A percentile compares a stretch with the other conserved stretches of the same genome.
These are phyloP conservation scores for Pogostemon cablin DNA, from an alignment of 257 asterid species.

Conservation along the genomic window DNA sequence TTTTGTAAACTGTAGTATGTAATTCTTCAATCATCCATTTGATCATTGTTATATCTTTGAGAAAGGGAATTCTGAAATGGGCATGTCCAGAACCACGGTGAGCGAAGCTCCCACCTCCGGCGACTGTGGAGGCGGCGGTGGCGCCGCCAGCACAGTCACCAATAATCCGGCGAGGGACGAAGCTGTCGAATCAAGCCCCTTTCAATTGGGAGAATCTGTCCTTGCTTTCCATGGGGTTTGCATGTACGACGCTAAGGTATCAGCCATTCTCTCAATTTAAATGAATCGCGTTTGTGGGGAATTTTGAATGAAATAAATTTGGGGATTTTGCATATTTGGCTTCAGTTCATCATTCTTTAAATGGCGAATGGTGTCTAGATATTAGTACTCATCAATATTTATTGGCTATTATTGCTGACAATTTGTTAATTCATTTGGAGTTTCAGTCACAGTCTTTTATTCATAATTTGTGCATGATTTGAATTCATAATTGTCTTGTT, in stretches of 20 bases:
- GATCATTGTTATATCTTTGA: not conserved
- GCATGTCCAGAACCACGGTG: conserved; percentile 33
- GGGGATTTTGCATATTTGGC: not conserved
- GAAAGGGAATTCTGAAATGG: conserved; percentile 22
- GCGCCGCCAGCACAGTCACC: conserved; percentile 29
- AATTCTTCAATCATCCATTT: not conserved
- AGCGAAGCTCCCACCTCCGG: conserved; percentile 39
- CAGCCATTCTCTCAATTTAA: not conserved
- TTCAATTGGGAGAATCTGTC: conserved; percentile 63
- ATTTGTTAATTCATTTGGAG: not conserved
- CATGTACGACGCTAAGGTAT: conserved; percentile 76
- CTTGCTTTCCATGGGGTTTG: conserved; percentile 54
- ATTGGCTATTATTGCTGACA: not conserved
- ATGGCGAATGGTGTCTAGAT: not conserved
- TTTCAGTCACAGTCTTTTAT: no score
- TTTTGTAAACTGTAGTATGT: not conserved
- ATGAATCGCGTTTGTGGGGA: not conserved
- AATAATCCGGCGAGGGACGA: conserved; percentile 36
- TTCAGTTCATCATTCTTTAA: not conserved
- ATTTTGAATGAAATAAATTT: not conserved
- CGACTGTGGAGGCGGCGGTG: conserved; percentile 31
- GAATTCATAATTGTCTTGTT: conserved; percentile 15
- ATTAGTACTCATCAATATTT: conserved; percentile 2
- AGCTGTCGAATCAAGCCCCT: conserved; percentile 46
- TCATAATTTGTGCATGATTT: not conserved